Evolutionary conservation across 116 monocot genomes (phyloP), one percentile per base, ranked within the genome.

Genomic region (Phalaenopsis hybrid): DNA sequence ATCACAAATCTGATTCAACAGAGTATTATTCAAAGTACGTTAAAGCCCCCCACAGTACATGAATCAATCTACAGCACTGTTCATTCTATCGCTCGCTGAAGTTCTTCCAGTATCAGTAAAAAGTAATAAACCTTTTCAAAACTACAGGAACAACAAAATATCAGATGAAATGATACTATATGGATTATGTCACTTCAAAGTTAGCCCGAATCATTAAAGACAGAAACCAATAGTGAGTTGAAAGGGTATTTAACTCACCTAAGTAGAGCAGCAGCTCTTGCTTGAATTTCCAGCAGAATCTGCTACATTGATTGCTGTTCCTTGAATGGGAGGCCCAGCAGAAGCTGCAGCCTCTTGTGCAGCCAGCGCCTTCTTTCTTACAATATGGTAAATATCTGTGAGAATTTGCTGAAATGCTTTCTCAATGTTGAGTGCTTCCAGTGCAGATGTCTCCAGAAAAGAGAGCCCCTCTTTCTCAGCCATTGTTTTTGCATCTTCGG

Each of bases 301-400:
- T 18, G 89, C 63, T 4, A 94, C 90, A 51, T 90, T 88, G 61
- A 94, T 92, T 6, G 94, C 84, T 6, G 89, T 92, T 15, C 94
- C 92, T 70, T 90, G 87, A 51, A 82, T 69, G 0, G 90, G 88
- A 9, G 84, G 83, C 2, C 63, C 75, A 11, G 85, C 81, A 16
- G 83, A 50, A 5, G 55, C 55, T 15, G 55, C 81, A 44, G 90
- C 89, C 65, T 87, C 90, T 52, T 88, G 89, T 2, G 90, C 91
- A 12, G 93, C 93, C 21, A 91, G 91, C 0, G 94, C 94, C 79
- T 90, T 94, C 85, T 89, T 92, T 82, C 84, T 92, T 18, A 92
- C 78, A 63, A 92, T 90, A 75, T 87, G 90, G 73, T 89, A 86
- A 63, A 94, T 90, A 82, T 92, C 94, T 1, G 83, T 83, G 8